Percentiles rank a stretch among this genome's conserved stretches.
Evolutionary conservation across 1,284 basidiomycete species (phyloP).

Genomic region (Cutaneotrichosporon cutaneum): DNA sequence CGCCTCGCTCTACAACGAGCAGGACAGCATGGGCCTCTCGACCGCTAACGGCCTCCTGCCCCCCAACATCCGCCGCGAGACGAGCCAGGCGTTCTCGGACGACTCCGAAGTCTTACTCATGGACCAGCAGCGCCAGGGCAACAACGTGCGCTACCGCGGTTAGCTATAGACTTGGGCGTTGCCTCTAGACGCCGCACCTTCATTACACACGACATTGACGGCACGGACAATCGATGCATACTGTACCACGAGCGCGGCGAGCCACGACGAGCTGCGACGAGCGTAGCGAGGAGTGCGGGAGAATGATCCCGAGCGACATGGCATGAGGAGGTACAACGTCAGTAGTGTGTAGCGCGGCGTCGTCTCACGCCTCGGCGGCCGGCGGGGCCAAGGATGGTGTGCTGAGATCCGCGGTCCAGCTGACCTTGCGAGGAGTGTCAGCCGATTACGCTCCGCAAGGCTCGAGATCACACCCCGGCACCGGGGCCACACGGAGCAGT

Average conservation of each 20-base stretch:
- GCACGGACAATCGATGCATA: constrained; percentile 19
- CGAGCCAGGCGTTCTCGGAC: constrained; percentile 31
- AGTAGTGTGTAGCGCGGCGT: too few species aligned
- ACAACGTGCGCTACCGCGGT: constrained; percentile 17
- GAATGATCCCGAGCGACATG: background rate
- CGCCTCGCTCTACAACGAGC: constrained; percentile 32
- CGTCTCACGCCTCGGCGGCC: too few species aligned
- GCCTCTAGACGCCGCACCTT: background rate
- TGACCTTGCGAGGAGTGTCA: too few species aligned
- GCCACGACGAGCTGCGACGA: background rate
- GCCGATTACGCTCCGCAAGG: too few species aligned
- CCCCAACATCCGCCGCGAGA: constrained; percentile 43
- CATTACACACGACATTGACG: background rate
- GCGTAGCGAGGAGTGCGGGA: background rate
- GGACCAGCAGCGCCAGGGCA: constrained; percentile 10
- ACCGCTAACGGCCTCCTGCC: constrained; percentile 27
- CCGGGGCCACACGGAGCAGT: too few species aligned
- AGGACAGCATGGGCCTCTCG: constrained; percentile 19
- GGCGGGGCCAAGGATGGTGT: too few species aligned
- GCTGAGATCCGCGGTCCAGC: too few species aligned
- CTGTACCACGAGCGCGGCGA: constrained; percentile 12
- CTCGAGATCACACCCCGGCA: too few species aligned
- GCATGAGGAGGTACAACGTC: too few species aligned
- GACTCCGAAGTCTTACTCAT: constrained; percentile 23
- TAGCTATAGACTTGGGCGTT: constrained; percentile 3